Percentiles rank a stretch among this genome's conserved stretches.
phyloP scores from a whole-genome alignment of 1,284 basidiomycete genomes.

The Malassezia dermatis region DNA sequence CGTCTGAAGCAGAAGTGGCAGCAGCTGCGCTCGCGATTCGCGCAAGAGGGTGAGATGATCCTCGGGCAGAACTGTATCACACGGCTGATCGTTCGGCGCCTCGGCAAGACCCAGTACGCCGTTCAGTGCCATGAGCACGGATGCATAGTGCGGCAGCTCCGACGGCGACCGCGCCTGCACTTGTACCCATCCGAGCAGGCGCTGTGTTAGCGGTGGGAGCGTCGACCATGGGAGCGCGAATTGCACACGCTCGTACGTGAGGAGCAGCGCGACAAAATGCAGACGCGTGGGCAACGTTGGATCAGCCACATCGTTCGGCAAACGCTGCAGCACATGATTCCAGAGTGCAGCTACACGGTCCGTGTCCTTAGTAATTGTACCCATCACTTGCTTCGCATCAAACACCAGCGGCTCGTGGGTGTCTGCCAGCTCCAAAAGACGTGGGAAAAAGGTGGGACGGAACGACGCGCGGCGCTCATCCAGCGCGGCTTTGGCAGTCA shows the following conservation, averaged over 20 bases:
- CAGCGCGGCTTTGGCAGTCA: slow-evolving; percentile 9
- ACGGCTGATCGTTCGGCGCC: slow-evolving; percentile 44
- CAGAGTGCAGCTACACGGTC: not conserved
- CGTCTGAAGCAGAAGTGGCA: slow-evolving; percentile 21
- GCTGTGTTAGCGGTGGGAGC: not conserved
- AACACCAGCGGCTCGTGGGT: slow-evolving; percentile 77
- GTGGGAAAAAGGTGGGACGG: slow-evolving; percentile 20
- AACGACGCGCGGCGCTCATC: slow-evolving; percentile 51
- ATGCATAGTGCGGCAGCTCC: not conserved
- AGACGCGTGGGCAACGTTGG: slow-evolving; percentile 2
- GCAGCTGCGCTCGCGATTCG: slow-evolving; percentile 18
- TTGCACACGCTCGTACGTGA: slow-evolving; percentile 8
- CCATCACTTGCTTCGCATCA: slow-evolving; percentile 55
- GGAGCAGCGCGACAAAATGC: slow-evolving; percentile 18
- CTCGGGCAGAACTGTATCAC: slow-evolving; percentile 51
- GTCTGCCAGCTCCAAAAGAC: slow-evolving; percentile 64
- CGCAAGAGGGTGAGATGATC: slow-evolving; percentile 30
- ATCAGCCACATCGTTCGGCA: not conserved
- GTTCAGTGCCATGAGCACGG: not conserved
- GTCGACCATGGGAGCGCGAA: not conserved
- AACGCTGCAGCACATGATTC: not conserved
- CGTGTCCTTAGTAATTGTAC: slow-evolving; percentile 19
- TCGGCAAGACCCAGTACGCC: not conserved
- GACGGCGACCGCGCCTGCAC: not conserved
- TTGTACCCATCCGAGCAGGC: not conserved